Base-by-base conservation (phyloP, 2,329 filamentous ascomycete species). In the Paraconiothyrium brasiliense region DNA sequence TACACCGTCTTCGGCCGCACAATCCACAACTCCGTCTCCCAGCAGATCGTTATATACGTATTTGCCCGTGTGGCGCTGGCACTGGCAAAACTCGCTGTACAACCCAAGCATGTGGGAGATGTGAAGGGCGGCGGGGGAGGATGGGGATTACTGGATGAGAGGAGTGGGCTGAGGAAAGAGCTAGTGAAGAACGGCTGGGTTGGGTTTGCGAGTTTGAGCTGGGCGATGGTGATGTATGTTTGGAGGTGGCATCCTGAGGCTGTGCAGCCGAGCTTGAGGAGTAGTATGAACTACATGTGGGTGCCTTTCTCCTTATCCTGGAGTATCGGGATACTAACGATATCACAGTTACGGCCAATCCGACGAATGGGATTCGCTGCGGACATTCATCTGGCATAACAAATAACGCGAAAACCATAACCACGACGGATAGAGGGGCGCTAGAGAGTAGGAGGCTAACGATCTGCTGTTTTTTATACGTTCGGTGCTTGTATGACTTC, bases 21-120 rank as follows among this genome's bases (percentile, higher is more conserved):
- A 41, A 84, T 84, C 77, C 89, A 92, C 73, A 91, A 90, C 63
- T 91, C 88, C 66, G 90, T 97, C 65, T 97, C 90, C 81, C 93
- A 97, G 84, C 94, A 99, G 84, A 99, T 99, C 77, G 93, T 97
- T 78, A 92, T 98, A 72, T 99, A 99, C 83, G 92, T 99, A 65
- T 97, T 97, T 76, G 95, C 95, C 51, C 89, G 95, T 67, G 95
- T 97, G 16, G 86, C 91, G 63, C 87, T 99, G 37, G 92, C 92
- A 9, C 82, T 96, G 27, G 95, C 94, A 35, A 92, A 93, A 74
- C 83, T 98, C 60, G 88, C 92, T 59, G 88, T 98, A 65, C 90
- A 92, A 78, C 86, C 85, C 1, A 81, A 71, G 11, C 75, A 76
- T 20, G 76, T 78, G 32, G 77, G 76, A n/a, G 61, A 51, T 27